A percentile compares a stretch with the other conserved stretches of the same genome.
phyloP scores from a whole-genome alignment of 495 filamentous ascomycete species.

The Penicillium flavigenum region DNA sequence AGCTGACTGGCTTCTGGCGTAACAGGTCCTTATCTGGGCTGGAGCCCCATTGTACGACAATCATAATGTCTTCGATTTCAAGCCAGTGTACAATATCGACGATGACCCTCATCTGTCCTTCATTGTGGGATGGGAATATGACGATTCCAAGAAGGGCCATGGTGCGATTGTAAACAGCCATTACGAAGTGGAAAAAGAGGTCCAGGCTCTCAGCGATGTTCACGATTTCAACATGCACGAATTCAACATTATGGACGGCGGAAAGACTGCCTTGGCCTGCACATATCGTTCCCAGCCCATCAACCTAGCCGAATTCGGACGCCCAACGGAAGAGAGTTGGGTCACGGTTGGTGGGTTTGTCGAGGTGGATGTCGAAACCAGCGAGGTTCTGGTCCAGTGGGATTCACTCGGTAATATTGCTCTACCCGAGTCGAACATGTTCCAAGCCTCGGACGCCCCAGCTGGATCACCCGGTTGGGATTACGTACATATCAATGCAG shows the following conservation, averaged over 20 bases:
- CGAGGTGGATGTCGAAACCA: conserved; percentile 49
- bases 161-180: conserved; percentile 38
- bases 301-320: conserved; percentile 47
- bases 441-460: conserved; percentile 38
- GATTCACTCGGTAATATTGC: conserved; percentile 42
- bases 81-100: conserved; percentile 38
- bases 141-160: conserved; percentile 33
- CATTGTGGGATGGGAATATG: conserved; percentile 43
- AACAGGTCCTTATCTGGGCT: conserved; percentile 42
- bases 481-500: conserved; percentile 44
- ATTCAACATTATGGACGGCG: conserved; percentile 45
- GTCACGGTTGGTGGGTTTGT: conserved; percentile 42
- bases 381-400: conserved; percentile 50
- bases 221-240: conserved; percentile 52
- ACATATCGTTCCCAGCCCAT: conserved; percentile 46
- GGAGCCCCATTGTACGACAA: conserved; percentile 40
- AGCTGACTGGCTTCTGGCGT: conserved; percentile 8
- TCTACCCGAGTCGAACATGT: conserved; percentile 44
- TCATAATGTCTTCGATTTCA: conserved; percentile 43
- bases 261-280: conserved; percentile 45
- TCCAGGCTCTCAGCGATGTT: conserved; percentile 40
- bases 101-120: conserved; percentile 45
- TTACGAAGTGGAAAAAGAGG: conserved; percentile 38
- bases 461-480: conserved; percentile 35
- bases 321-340: conserved; percentile 39